Evolutionary conservation across 345 rosid genomes (phyloP), one percentile per base, ranked within the genome.

Genomic region (Sonneratia caseolaris): DNA sequence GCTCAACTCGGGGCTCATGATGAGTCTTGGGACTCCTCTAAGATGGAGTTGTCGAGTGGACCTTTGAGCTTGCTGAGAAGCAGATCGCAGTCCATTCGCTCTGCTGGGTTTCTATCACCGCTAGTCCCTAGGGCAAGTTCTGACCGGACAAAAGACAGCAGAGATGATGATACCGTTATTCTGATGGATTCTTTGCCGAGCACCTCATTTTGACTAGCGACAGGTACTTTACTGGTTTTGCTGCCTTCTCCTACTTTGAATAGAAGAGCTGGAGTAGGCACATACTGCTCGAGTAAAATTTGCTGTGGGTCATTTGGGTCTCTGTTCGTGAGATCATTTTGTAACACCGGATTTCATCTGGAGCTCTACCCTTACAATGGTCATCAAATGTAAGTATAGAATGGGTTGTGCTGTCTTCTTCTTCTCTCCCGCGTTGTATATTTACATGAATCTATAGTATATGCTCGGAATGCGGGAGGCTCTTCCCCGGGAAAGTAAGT

Each of bases 181-280:
- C 67, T 84, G 68, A 89, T 92, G 97, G 89, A 90, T 81, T 88
- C 97, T 61, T 73, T 91, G 76, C 96, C 97, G 9, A 81, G 84
- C 76, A 86, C 82, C 76, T 77, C 86, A 3, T 70, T 74, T 88
- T 67, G 88, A 75, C 79, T 19, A 47, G 70, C 72, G 66, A 6
- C 71, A 37, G 1, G 19, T 6, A 47, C 64, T 14, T 13, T 35
- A 32, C 66, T 35, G 13, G 43, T 48, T 37, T 3, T 72, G 70
- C 70, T 72, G 70, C 70, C 65, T 49, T 37, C 32, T 27, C 32
- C 32, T 21, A 42, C 36, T 49, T 22, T 72, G 70, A 48, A n/a
- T 48, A 47, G 75, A 72, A 65, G 65, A 72, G 66, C 19, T 48
- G 70, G 62, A 66, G 70, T 42, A 15, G 70, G 64, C 56, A 2